Conservation (phyloP, 345 rosid genomes). For the sweet orange (Citrus sinensis) region DNA sequence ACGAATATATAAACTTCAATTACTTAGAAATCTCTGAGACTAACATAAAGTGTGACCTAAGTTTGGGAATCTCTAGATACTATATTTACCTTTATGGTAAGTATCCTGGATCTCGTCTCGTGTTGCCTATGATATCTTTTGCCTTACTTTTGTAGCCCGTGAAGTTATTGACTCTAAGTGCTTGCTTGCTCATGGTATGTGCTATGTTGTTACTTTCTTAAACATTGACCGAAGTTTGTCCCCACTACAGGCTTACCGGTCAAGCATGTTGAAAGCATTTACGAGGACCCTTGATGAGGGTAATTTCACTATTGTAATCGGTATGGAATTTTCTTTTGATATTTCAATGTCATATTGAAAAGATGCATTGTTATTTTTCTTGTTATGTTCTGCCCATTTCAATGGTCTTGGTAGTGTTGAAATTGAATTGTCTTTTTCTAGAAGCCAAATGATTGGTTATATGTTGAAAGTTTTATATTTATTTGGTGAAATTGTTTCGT, state of each 20-base stretch:
- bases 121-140: not conserved
- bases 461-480: conserved; percentile 13
- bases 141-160: not conserved
- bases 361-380: not conserved
- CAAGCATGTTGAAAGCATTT: conserved; percentile 95
- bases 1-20: not conserved
- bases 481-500: conserved; percentile 26
- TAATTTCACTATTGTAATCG: conserved; percentile 71
- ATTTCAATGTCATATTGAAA: not conserved
- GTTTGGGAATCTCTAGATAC: not conserved
- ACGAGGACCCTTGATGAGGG: conserved; percentile 93
- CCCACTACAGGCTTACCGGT: conserved; percentile 63
- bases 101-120: not conserved
- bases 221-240: conserved; percentile 9
- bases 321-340: conserved; percentile 41
- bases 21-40: not conserved
- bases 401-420: conserved; percentile 20
- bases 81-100: not conserved
- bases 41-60: not conserved
- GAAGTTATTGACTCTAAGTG: not conserved
- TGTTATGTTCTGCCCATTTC: not conserved
- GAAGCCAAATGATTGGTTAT: conserved; percentile 23
- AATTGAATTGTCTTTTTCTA: conserved; percentile 19
- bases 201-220: not conserved
- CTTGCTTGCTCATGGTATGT: not conserved